Base-by-base conservation (phyloP, 768 basidiomycete genomes). In the Sporobolomyces pararoseus region DNA sequence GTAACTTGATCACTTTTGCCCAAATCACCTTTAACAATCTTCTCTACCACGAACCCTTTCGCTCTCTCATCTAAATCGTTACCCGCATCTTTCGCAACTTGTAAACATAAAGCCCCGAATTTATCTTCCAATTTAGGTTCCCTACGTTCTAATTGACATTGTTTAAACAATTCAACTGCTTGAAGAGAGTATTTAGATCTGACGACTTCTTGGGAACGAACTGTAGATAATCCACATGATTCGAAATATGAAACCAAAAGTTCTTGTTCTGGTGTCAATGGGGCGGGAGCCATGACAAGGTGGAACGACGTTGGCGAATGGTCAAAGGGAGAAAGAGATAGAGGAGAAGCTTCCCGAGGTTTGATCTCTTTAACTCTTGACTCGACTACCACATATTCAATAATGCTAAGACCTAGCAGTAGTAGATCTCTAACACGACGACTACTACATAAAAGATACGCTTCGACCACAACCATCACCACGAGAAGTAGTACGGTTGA, bases 1-100 rank as follows among this genome's bases (percentile, higher is more conserved):
- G 85, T 82, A 31, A 96, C 86, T 82, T 97, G 94, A 78, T 97
- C 95, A 4, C 86, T 84, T 39, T 84, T 86, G 80, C 88, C 89
- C 66, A 98, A 79, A 72, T 85, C 85, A 27, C 85, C 87, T 64
- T 86, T 84, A n/a, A 86, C 78, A 75, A 98, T 87, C 70, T 83
- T 85, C n/a, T 81, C 78, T 44, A 90, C 82, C 23, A 88, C 81
- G 79, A 86, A 90, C 52, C 80, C 82, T 69, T 84, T 83, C 77
- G 85, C 85, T n/a, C 80, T 81, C 37, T 82, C 80, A 7, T 80
- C 84, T 46, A 91, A 76, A 1, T 25, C 31, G 0, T 32, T 4
- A 17, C 59, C 62, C n/a, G n/a, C n/a, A 25, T 66, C 70, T 80
- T 91, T 94, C 3, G 71, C 76, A 25, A 85, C 82, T 10, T 68